These are phyloP conservation scores for Cryptosporidium sp. DNA, from an alignment of 169 alveolate species.

Conservation along the genomic window DNA sequence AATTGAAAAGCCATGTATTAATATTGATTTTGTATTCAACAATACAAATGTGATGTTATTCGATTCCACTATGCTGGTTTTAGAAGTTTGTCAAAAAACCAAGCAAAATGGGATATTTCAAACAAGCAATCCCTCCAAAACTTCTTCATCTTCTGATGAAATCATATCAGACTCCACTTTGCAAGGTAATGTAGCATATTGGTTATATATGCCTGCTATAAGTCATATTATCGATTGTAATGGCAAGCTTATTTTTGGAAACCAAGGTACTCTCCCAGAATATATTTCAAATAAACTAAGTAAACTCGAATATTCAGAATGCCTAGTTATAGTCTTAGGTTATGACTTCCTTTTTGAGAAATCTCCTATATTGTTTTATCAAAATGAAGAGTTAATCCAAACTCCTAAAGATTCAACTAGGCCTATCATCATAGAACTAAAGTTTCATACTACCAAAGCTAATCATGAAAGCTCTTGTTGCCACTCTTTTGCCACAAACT, in stretches of 20 bases:
- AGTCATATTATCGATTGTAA: slow-evolving; percentile 50
- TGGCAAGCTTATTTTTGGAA: slow-evolving; percentile 60
- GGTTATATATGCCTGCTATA: slow-evolving; percentile 28
- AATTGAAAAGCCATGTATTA: slow-evolving; percentile 45
- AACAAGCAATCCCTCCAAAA: not conserved
- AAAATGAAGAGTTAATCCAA: slow-evolving; percentile 31
- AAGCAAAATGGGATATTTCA: not conserved
- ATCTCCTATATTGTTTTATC: slow-evolving; percentile 22
- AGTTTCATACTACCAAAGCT: slow-evolving; percentile 34
- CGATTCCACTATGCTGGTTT: slow-evolving; percentile 29
- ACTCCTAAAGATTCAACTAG: slow-evolving; percentile 21
- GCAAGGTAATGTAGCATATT: slow-evolving; percentile 36
- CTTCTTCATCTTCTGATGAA: slow-evolving; percentile 56
- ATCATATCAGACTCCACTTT: slow-evolving; percentile 38
- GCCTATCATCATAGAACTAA: slow-evolving; percentile 44
- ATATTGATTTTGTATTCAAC: slow-evolving; percentile 54
- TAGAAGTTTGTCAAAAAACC: slow-evolving; percentile 16
- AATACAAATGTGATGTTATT: slow-evolving; percentile 50
- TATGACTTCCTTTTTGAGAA: slow-evolving; percentile 31
- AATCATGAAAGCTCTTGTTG: slow-evolving; percentile 60
- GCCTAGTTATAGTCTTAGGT: slow-evolving; percentile 19
- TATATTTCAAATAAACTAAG: slow-evolving; percentile 30
- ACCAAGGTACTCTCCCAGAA: slow-evolving; percentile 55
- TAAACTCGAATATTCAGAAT: slow-evolving; percentile 30
- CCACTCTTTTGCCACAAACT: slow-evolving; percentile 37